Conservation (phyloP, 2,329 filamentous ascomycete genomes). For the Colletotrichum plurivorum region DNA sequence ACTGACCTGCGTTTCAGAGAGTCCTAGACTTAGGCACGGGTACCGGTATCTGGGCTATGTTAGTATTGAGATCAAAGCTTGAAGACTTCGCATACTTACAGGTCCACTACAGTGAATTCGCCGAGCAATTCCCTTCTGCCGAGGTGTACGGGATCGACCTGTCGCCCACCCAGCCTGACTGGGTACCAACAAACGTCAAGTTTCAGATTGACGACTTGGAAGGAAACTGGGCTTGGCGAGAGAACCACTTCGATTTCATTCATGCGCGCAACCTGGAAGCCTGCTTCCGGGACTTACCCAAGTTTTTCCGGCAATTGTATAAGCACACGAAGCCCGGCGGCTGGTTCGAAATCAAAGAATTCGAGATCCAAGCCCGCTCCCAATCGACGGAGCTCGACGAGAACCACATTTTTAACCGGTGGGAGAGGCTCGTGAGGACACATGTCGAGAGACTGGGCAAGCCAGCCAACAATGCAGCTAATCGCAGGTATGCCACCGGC, state of each 20-base stretch:
- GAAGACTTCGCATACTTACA: constrained; percentile 9
- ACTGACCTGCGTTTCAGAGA: constrained; percentile 43
- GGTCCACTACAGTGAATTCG: constrained; percentile 59
- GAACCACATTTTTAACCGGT: constrained; percentile 39
- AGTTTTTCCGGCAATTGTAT: constrained; percentile 66
- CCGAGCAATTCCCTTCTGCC: constrained; percentile 58
- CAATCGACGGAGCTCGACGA: not conserved
- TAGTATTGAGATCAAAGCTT: constrained; percentile 35
- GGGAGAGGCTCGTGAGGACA: constrained; percentile 46
- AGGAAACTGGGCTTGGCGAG: constrained; percentile 58
- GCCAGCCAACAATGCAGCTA: constrained; percentile 45
- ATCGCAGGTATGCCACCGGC: constrained; percentile 37
- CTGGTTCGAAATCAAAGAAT: constrained; percentile 49
- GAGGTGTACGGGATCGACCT: constrained; percentile 67
- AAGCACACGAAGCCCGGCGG: constrained; percentile 61
- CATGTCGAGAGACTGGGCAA: constrained; percentile 49
- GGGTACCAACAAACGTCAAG: constrained; percentile 49
- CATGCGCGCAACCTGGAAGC: constrained; percentile 73
- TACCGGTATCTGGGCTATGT: constrained; percentile 61
- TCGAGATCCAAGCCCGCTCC: constrained; percentile 42
- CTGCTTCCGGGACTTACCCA: constrained; percentile 68
- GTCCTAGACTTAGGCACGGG: constrained; percentile 60
- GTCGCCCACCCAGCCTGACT: constrained; percentile 62
- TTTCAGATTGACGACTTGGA: constrained; percentile 54
- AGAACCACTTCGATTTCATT: constrained; percentile 69